Evolutionary conservation across 331 rosid species (phyloP), one percentile per base, ranked within the genome.

Genomic region (Stylosanthes scabra): DNA sequence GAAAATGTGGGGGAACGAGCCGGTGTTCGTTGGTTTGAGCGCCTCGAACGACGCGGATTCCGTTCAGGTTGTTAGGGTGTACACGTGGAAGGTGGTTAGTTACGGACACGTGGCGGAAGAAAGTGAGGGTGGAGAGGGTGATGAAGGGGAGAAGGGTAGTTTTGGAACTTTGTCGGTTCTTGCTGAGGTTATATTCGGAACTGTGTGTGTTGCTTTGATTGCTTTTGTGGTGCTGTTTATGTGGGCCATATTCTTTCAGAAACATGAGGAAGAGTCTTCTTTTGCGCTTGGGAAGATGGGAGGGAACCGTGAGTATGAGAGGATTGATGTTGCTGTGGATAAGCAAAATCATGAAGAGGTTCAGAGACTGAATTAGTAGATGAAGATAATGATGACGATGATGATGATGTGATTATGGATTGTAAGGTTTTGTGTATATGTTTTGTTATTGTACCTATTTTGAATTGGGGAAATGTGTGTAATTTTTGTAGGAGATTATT

Each of bases 301-400:
- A 7, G 58, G 56, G 40, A 68, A 87, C 31, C 46, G 79, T 72
- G 28, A 31, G 86, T 91, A 91, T 51, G 89, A 89, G 62, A 84
- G 86, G 68, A 83, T 87, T 74, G 81, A 81, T 57, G 91, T 91
- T 29, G 81, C 88, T 55, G 91, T 85, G 72, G 93, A 84, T 73
- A 82, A 85, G 55, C 82, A 74, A 41, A 44, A 51, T 44, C 28
- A 52, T 2, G 56, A 40, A 1, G 82, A 31, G 31, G 74, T 25
- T 51, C 55, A 65, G 20, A 64, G 40, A 61, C 78, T 66, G 82
- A 70, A 29, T 57, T 25, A 2, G 6, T 44, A 44, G 64, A 31
- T 54, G 44, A 66, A 20, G 59, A 54, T 72, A 9, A 12, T n/a
- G n/a, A n/a, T 70, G 11, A 0, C 16, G 9, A 11, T 51, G 29